Evolutionary conservation across 495 filamentous ascomycete species (phyloP), one percentile per base, ranked within the genome.

Genomic region (Penicillium longicatenatum): DNA sequence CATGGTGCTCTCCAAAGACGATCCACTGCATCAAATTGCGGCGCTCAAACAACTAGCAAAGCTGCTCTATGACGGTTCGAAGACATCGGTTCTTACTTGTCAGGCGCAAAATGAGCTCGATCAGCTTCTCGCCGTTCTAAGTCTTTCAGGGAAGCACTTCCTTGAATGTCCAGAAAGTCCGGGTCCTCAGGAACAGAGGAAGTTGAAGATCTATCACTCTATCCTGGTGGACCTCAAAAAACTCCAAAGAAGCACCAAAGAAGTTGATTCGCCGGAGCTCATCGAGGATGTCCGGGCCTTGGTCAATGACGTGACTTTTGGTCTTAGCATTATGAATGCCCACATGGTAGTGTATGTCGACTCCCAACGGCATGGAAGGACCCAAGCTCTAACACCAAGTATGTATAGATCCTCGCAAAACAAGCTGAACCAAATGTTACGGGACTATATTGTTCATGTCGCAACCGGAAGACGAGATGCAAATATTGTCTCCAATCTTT

Each of bases 321-420:
- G 50, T 4, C 31, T 65, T 4, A 57, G 19, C 17, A 50, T 59
- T 20, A 50, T 63, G 19, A 63, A 60, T 41, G 52, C 47, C 10
- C 54, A 60, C 50, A 52, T 63, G 49, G 57, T 63, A 56, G 56
- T 63, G 63, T 65, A 20, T 44, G 60, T 63, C 12, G 29, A 37
- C 3, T 26, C 26, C 26, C 26, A 26, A 26, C 3, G 26, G 1
- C 10, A 9, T 9, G 3, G 20, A n/a, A 12, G 0, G 9, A 3
- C 22, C 17, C 30, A 19, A 3, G 39, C 29, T 3, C n/a, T 56
- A 55, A 60, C 20, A 16, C 5, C 4, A 33, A 2, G 6, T 42
- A 8, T 39, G 12, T 29, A n/a, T 33, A 65, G 63, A 57, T 63
- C 63, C 7, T 63, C 56, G 2, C 63, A 58, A 33, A 59, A 51